phyloP scores from a whole-genome alignment of 163 green algal species.

The Trebouxiophyceae sp. region DNA sequence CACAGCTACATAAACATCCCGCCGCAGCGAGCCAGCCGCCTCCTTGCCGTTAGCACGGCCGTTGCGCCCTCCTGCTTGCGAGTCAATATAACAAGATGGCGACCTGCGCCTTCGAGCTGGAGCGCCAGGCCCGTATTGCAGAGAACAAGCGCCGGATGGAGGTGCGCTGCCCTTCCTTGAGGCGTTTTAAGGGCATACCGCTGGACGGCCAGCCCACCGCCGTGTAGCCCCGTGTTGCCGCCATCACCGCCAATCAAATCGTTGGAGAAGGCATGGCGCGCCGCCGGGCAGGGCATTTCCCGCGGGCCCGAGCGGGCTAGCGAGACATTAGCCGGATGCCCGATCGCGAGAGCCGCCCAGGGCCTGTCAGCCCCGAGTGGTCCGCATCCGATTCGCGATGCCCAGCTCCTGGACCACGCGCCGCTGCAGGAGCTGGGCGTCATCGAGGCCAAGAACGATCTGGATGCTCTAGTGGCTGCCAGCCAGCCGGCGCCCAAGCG shows the following conservation, averaged over 20 bases:
- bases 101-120: neutral
- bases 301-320: too few relatives aligned
- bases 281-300: neutral
- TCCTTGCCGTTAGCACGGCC: too few relatives aligned
- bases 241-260: neutral
- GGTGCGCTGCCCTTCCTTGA: neutral
- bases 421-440: neutral
- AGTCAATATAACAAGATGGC: too few relatives aligned
- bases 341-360: neutral
- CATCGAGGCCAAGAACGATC: neutral
- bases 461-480: neutral
- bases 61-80: too few relatives aligned
- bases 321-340: neutral
- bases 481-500: neutral
- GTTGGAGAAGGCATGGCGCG: neutral
- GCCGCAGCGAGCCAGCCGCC: too few relatives aligned
- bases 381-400: neutral
- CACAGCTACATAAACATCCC: too few relatives aligned
- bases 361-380: neutral
- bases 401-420: neutral
- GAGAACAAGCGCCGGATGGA: neutral
- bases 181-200: neutral
- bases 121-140: neutral
- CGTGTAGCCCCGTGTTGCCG: neutral
- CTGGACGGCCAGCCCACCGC: neutral